Percentiles rank a stretch among this genome's conserved stretches.
Evolutionary conservation across 140 eudicot species (phyloP).

Genomic region (Oenanthe javanica): DNA sequence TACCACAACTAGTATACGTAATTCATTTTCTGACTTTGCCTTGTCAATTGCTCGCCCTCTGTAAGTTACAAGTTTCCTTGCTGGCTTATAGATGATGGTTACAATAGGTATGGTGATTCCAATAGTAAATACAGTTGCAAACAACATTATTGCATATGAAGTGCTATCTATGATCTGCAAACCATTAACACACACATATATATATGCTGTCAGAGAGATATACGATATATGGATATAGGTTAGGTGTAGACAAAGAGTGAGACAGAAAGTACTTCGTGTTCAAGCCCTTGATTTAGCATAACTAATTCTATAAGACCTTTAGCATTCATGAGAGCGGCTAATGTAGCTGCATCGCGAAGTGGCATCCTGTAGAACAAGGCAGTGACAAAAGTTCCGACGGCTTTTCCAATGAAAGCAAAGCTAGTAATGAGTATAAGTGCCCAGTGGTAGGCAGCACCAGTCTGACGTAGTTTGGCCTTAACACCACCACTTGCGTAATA

Average conservation of each 20-base stretch:
- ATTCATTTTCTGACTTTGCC: neutral
- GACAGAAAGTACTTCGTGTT: slow-evolving; percentile 18
- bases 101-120: slow-evolving; percentile 18
- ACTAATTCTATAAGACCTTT: slow-evolving; percentile 22
- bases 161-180: slow-evolving; percentile 20
- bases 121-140: slow-evolving; percentile 10
- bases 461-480: neutral
- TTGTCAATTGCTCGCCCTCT: slow-evolving; percentile 20
- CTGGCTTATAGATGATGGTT: slow-evolving; percentile 7
- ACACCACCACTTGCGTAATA: slow-evolving; percentile 17
- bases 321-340: slow-evolving; percentile 22
- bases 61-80: neutral
- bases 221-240: neutral
- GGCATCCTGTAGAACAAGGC: slow-evolving; percentile 13
- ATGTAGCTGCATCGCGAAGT: slow-evolving; percentile 14
- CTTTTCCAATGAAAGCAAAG: slow-evolving; percentile 6
- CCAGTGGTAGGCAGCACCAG: neutral
- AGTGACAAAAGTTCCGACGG: slow-evolving; percentile 11
- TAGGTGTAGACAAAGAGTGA: neutral
- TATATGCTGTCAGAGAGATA: neutral
- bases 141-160: slow-evolving; percentile 14
- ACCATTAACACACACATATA: neutral
- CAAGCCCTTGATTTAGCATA: slow-evolving; percentile 13
- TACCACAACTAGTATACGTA: slow-evolving; percentile 19
- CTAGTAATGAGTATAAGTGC: neutral